Base-by-base conservation (phyloP, 2,329 filamentous ascomycete species). In the Seiridium cupressi region DNA sequence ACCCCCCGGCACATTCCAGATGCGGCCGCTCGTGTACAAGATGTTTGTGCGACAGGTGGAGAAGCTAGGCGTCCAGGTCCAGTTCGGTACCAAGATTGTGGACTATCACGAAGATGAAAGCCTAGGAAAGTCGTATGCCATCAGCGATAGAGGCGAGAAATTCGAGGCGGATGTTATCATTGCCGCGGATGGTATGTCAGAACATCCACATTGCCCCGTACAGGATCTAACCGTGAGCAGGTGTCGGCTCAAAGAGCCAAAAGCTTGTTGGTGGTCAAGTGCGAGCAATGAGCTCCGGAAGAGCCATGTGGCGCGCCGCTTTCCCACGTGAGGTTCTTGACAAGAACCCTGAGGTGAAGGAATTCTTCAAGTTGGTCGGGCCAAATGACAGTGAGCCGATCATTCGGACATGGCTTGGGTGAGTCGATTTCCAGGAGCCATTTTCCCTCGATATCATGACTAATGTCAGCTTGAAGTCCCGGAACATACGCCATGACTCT, bases 1-100 rank as follows among this genome's bases (percentile, higher is more conserved):
- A 1, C 81, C 81, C 1, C 81, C 81, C 3, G 81, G 81, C 10
- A 78, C 79, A 13, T 84, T 84, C 68, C 82, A 84, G 66, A 83
- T 85, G 79, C 78, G 81, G 11, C 82, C 81, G 4, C 75, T 83
- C 3, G 77, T 84, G 13, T 84, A 84, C 71, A 77, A 78, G 67
- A 84, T 84, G 81, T 82, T 83, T 62, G 75, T 83, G 11, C 73
- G 71, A 58, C 77, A 81, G 57, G 77, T 83, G 32, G 73, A 80
- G 65, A 76, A 73, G 59, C 68, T 81, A 35, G 78, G 79, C 0
- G 78, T 84, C 26, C 68, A 77, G 6, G 79, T 83, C 38, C 69
- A 80, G 49, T 76, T 83, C 38, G 79, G 79, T 4, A 74, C 77
- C 38, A 74, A 74, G 35, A 79, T 84, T 1, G 72, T 77, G 47